Conservation (phyloP, 345 rosid genomes). For the Ricinus communis region DNA sequence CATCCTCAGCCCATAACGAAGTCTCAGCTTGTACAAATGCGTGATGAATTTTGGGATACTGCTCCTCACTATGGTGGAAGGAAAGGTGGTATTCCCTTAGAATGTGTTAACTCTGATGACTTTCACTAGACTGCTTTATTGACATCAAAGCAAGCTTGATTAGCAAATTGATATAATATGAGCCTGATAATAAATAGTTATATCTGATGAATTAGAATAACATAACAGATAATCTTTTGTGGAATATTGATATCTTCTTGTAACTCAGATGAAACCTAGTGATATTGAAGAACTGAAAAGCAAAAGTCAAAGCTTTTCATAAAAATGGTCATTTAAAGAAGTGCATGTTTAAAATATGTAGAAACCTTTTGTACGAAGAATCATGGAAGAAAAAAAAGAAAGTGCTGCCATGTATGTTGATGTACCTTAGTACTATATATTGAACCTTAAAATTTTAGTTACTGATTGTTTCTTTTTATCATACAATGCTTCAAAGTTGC, state of each 20-base stretch:
- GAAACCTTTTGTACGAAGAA: neutral
- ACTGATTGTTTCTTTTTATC: neutral
- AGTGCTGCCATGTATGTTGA: neutral
- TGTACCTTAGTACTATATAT: too few species aligned
- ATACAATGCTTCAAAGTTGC: too few species aligned
- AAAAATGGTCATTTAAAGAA: neutral
- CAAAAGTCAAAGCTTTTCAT: neutral
- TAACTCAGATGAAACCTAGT: neutral
- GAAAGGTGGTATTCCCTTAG: conserved; percentile 54
- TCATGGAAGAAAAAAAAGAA: neutral
- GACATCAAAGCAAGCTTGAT: too few species aligned
- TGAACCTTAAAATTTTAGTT: neutral
- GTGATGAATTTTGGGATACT: conserved; percentile 96
- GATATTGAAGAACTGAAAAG: neutral
- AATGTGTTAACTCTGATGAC: too few species aligned
- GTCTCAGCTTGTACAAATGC: conserved; percentile 65
- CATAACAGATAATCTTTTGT: neutral
- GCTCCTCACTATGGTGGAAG: conserved; percentile 94
- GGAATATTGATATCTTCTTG: neutral
- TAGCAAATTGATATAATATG: too few species aligned
- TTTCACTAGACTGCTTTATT: too few species aligned
- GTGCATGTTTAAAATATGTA: neutral
- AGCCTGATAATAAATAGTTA: too few species aligned
- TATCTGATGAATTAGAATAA: too few species aligned
- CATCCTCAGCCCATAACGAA: conserved; percentile 75